A percentile compares a stretch with the other conserved stretches of the same genome.
Conservation (phyloP, 495 filamentous ascomycete species). For the Hypoxylon cercidicola region DNA sequence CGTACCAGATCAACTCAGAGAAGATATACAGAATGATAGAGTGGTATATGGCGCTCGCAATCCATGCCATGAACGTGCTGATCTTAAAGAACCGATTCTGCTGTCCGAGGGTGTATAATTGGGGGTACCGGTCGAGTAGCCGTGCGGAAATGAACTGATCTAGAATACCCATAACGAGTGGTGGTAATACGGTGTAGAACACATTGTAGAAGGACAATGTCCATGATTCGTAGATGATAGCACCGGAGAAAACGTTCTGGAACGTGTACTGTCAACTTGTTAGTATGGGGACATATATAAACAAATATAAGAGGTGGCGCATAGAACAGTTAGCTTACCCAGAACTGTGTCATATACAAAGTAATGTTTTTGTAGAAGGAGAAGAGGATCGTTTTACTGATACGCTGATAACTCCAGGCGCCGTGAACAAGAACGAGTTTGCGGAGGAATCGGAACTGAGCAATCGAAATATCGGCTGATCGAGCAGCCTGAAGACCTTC, state of each 20-base stretch:
- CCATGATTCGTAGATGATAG: conserved; percentile 99
- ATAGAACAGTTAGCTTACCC: conserved; percentile 66
- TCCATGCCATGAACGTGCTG: conserved; percentile 92
- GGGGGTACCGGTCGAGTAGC: conserved; percentile 95
- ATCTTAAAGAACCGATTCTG: conserved; percentile 92
- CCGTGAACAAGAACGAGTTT: conserved; percentile 97
- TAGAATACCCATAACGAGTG: conserved; percentile 94
- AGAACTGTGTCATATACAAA: conserved; percentile 99
- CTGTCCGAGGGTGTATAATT: conserved; percentile 93
- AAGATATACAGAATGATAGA: conserved; percentile 90
- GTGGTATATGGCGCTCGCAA: conserved; percentile 94
- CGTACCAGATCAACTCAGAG: conserved; percentile 80
- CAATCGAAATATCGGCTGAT: conserved; percentile 95
- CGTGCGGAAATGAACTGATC: conserved; percentile 98
- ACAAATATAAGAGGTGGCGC: not conserved
- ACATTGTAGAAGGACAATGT: conserved; percentile 99
- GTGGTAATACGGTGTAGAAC: conserved; percentile 94
- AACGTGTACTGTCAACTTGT: conserved; percentile 79
- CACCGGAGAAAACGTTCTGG: conserved; percentile 96
- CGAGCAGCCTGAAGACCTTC: conserved; percentile 99
- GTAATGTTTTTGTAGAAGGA: conserved; percentile 99
- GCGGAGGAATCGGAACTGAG: conserved; percentile 93
- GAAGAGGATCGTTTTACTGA: conserved; percentile 95
- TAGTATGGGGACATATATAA: conserved; percentile 40
- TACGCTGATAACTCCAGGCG: conserved; percentile 96